Percentiles rank a stretch among this genome's conserved stretches.
phyloP scores from a whole-genome alignment of 805 yeast species.

The Wickerhamiella nectarea region DNA sequence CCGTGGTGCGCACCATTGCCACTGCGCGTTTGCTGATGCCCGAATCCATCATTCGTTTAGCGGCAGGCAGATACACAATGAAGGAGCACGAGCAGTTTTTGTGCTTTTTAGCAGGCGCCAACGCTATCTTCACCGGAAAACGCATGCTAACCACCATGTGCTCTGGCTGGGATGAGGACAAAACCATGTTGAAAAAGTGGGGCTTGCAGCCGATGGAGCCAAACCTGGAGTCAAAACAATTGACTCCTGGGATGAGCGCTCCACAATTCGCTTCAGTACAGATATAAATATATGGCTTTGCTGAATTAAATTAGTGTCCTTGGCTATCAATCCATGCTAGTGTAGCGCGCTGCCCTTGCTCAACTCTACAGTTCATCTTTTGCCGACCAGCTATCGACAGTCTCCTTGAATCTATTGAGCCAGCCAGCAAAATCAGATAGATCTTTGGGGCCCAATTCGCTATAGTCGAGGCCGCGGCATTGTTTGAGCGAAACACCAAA shows the following conservation, averaged over 20 bases:
- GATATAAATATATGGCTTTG: too few relatives aligned
- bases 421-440: background rate
- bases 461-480: background rate
- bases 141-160: constrained; percentile 73
- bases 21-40: constrained; percentile 72
- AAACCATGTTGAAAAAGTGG: constrained; percentile 52
- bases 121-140: constrained; percentile 72
- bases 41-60: constrained; percentile 50
- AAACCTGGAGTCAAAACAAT: too few relatives aligned
- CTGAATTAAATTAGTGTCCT: too few relatives aligned
- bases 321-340: too few relatives aligned
- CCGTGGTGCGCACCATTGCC: constrained; percentile 53
- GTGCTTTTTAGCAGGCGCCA: constrained; percentile 66
- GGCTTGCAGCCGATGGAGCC: constrained; percentile 31
- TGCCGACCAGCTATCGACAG: background rate
- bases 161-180: constrained; percentile 75
- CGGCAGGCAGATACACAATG: constrained; percentile 76
- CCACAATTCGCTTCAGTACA: background rate
- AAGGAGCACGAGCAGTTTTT: constrained; percentile 60
- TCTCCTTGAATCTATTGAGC: background rate
- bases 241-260: too few relatives aligned
- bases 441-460: background rate
- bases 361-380: background rate
- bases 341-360: too few relatives aligned
- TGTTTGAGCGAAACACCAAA: background rate